These are phyloP conservation scores for Fragilaria radians DNA, from an alignment of 108 stramenopile species.

Conservation along the genomic window DNA sequence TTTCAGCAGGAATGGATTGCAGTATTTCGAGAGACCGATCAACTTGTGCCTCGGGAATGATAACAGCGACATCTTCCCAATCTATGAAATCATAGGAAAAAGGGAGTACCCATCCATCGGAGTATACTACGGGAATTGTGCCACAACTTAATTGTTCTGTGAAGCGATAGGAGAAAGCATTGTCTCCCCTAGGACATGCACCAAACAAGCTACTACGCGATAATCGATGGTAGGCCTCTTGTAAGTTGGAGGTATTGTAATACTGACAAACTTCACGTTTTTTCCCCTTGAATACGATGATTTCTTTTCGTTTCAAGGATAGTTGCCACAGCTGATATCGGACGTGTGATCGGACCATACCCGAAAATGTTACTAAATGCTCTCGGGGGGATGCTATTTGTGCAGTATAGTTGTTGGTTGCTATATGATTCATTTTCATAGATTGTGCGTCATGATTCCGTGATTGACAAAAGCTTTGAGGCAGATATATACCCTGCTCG, in stretches of 20 bases:
- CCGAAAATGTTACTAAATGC: too few relatives aligned
- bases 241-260: neutral
- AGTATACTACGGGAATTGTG: conserved; percentile 31
- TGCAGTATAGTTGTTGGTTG: neutral
- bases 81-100: conserved; percentile 22
- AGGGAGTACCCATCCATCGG: conserved; percentile 30
- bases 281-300: neutral
- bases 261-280: neutral
- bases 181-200: conserved; percentile 31
- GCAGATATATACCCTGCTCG: neutral
- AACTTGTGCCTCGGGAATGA: neutral
- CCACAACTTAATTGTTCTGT: conserved; percentile 28
- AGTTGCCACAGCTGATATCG: neutral
- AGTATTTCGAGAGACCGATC: conserved; percentile 1
- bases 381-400: too few relatives aligned
- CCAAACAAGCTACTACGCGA: neutral
- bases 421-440: neutral
- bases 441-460: neutral
- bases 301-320: neutral
- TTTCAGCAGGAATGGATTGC: conserved; percentile 6
- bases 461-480: too few relatives aligned
- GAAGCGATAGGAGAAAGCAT: conserved; percentile 40
- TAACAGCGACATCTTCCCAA: neutral
- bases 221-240: neutral
- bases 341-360: neutral